A percentile compares a stretch with the other conserved stretches of the same genome.
Evolutionary conservation across 2,329 filamentous ascomycete species (phyloP).

Genomic region (Keithomyces neogunnii): DNA sequence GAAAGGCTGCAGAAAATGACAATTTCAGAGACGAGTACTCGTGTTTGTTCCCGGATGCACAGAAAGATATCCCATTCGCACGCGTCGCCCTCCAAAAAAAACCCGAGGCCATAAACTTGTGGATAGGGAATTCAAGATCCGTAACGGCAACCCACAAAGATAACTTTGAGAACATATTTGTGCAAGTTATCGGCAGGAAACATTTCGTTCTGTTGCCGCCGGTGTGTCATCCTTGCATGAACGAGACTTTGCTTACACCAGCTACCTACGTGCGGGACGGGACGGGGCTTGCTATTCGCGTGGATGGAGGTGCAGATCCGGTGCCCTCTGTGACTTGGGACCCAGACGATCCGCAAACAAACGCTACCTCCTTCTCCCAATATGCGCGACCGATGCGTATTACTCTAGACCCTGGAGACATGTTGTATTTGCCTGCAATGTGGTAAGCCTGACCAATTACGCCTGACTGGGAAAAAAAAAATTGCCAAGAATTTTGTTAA

Average conservation of each 20-base stretch:
- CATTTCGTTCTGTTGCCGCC: slow-evolving; percentile 70
- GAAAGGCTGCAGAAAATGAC: slow-evolving; percentile 55
- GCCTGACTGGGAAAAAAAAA: neutral
- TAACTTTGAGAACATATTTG: slow-evolving; percentile 80
- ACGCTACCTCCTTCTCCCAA: slow-evolving; percentile 49
- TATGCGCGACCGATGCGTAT: slow-evolving; percentile 56
- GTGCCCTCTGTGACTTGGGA: slow-evolving; percentile 71
- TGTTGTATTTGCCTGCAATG: slow-evolving; percentile 74
- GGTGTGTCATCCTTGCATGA: slow-evolving; percentile 58
- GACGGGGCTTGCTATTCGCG: slow-evolving; percentile 19
- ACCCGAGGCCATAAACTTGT: slow-evolving; percentile 74
- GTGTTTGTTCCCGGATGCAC: slow-evolving; percentile 53
- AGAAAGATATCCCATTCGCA: slow-evolving; percentile 59
- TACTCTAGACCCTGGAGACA: slow-evolving; percentile 63
- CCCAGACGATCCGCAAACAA: slow-evolving; percentile 47
- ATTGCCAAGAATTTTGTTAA: neutral
- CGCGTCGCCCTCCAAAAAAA: slow-evolving; percentile 56
- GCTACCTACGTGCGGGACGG: slow-evolving; percentile 47
- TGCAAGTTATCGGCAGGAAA: slow-evolving; percentile 65
- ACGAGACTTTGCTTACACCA: slow-evolving; percentile 48
- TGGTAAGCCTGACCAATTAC: slow-evolving; percentile 43
- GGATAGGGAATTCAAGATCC: slow-evolving; percentile 67
- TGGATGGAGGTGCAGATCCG: slow-evolving; percentile 23
- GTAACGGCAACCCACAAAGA: slow-evolving; percentile 71
- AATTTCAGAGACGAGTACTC: slow-evolving; percentile 69